Evolutionary conservation across 2,329 filamentous ascomycete species (phyloP).

Genomic region (Camillea tinctor): DNA sequence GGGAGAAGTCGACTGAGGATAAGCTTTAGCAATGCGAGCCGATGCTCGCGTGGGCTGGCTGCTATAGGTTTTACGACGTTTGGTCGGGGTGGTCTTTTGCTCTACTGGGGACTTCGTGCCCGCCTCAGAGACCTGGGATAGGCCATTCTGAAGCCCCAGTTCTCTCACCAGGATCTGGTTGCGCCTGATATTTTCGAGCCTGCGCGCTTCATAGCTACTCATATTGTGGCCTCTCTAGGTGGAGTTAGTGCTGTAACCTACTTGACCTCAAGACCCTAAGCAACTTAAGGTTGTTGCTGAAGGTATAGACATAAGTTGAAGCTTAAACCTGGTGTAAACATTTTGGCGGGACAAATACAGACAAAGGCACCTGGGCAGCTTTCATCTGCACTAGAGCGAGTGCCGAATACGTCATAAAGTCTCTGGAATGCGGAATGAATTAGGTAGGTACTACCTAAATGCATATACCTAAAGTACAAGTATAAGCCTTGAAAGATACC

Average conservation of each 20-base stretch:
- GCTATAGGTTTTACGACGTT: slow-evolving; percentile 39
- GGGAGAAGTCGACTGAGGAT: slow-evolving; percentile 35
- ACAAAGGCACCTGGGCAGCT: too few species aligned
- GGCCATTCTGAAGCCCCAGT: slow-evolving; percentile 42
- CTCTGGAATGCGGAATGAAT: not conserved
- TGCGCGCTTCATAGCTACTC: slow-evolving; percentile 43
- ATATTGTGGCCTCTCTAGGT: slow-evolving; percentile 7
- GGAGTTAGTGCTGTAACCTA: too few species aligned
- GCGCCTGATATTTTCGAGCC: slow-evolving; percentile 47
- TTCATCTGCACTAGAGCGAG: not conserved
- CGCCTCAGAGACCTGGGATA: slow-evolving; percentile 3
- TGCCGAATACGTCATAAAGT: not conserved
- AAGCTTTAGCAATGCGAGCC: slow-evolving; percentile 44
- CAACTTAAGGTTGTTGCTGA: too few species aligned
- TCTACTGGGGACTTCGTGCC: slow-evolving; percentile 12
- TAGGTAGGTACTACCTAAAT: too few species aligned
- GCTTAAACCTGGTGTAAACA: not conserved
- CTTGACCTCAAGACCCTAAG: too few species aligned
- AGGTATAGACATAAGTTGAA: not conserved
- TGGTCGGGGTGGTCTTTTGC: slow-evolving; percentile 25
- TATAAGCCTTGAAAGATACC: too few species aligned
- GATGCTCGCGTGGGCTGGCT: slow-evolving; percentile 42
- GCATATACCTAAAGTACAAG: too few species aligned
- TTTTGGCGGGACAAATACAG: too few species aligned
- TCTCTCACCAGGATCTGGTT: slow-evolving; percentile 48